Conservation (phyloP, 2,329 filamentous ascomycete species). For the Magnaporthales sp. region DNA sequence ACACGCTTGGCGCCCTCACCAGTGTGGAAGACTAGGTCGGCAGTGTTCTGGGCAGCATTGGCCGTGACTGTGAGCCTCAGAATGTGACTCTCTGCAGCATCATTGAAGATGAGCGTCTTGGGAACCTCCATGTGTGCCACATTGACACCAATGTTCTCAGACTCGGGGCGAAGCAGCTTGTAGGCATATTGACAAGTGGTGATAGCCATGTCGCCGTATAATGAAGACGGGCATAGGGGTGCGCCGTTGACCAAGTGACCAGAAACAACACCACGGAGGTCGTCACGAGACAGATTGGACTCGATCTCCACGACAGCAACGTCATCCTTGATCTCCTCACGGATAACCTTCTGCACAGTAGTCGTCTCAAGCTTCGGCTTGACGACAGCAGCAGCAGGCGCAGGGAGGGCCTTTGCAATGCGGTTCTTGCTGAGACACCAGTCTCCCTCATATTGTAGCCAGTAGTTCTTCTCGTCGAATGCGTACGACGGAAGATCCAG, state of each 20-base stretch:
- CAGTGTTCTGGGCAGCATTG: constrained; percentile 43
- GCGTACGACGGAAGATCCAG: constrained; percentile 59
- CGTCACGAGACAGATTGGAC: constrained; percentile 55
- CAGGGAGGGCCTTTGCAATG: constrained; percentile 22
- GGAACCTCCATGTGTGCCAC: constrained; percentile 59
- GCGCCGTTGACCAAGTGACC: constrained; percentile 62
- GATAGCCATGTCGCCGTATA: constrained; percentile 40
- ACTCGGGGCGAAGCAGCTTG: constrained; percentile 49
- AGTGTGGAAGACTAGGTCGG: constrained; percentile 49
- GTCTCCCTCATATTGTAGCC: constrained; percentile 56
- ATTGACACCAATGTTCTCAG: constrained; percentile 46
- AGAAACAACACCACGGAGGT: constrained; percentile 50
- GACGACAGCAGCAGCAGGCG: constrained; percentile 23
- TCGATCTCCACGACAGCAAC: constrained; percentile 53
- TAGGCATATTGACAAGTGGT: constrained; percentile 58
- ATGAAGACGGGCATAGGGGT: constrained; percentile 53
- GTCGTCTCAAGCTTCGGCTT: constrained; percentile 54
- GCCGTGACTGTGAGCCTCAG: constrained; percentile 52
- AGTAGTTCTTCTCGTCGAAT: constrained; percentile 68
- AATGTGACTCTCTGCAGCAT: constrained; percentile 40
- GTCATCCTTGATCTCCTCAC: constrained; percentile 53
- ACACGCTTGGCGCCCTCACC: constrained; percentile 48
- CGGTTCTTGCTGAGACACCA: constrained; percentile 67
- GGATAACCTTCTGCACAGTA: constrained; percentile 55
- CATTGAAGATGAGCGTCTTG: constrained; percentile 57